A percentile compares a stretch with the other conserved stretches of the same genome.
Evolutionary conservation across 495 filamentous ascomycete genomes (phyloP).

Genomic region (Aspergillus homomorphus): DNA sequence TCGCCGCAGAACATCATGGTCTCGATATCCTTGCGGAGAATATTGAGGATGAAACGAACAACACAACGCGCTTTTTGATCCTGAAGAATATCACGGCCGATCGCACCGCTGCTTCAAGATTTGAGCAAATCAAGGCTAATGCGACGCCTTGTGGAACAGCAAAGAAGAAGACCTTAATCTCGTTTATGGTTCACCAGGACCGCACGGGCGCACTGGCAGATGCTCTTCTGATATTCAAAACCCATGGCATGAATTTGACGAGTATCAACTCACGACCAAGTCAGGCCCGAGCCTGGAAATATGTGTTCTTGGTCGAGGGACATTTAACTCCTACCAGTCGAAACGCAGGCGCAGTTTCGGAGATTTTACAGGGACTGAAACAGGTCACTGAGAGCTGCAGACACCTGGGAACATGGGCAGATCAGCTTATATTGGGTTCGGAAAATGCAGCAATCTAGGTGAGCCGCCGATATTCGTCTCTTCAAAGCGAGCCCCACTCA

Average conservation of each 20-base stretch:
- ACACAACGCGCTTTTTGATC: slow-evolving; percentile 86
- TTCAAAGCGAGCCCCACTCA: neutral
- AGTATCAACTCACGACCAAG: slow-evolving; percentile 87
- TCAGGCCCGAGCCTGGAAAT: slow-evolving; percentile 73
- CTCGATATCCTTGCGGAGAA: slow-evolving; percentile 65
- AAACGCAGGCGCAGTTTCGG: slow-evolving; percentile 27
- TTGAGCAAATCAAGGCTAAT: slow-evolving; percentile 19
- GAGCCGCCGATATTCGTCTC: neutral
- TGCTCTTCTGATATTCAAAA: slow-evolving; percentile 73
- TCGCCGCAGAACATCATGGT: slow-evolving; percentile 65
- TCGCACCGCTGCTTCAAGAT: slow-evolving; percentile 18
- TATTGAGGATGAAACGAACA: slow-evolving; percentile 81
- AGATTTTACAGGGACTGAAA: slow-evolving; percentile 27
- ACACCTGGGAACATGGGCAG: slow-evolving; percentile 44
- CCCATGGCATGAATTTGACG: slow-evolving; percentile 72
- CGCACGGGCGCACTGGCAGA: slow-evolving; percentile 77
- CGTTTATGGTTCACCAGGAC: slow-evolving; percentile 78
- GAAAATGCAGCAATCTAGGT: neutral
- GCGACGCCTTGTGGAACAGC: slow-evolving; percentile 19
- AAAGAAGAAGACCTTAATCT: slow-evolving; percentile 77
- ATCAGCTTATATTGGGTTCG: slow-evolving; percentile 24
- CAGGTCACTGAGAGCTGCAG: slow-evolving; percentile 36
- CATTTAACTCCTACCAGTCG: slow-evolving; percentile 44
- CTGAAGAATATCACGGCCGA: slow-evolving; percentile 49
- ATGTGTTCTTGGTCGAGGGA: slow-evolving; percentile 94